phyloP scores from a whole-genome alignment of 176 grass and related monocot species.

The Oryza australiensis region DNA sequence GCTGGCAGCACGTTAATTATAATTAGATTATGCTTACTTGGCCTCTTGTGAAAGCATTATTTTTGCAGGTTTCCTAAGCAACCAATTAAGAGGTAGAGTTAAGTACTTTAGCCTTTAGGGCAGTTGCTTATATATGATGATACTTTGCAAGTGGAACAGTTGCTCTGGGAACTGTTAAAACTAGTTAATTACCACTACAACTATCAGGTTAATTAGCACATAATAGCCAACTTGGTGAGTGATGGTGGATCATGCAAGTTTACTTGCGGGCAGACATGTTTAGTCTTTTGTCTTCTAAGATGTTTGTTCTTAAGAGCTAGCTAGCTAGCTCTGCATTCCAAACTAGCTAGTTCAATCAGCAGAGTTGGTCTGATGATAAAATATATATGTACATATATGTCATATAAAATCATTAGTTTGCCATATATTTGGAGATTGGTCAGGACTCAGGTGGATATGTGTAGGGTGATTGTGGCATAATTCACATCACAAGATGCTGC shows the following conservation, averaged over 20 bases:
- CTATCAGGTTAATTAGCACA: background rate
- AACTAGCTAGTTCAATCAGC: background rate
- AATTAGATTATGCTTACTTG: slow-evolving; percentile 37
- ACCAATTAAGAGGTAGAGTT: slow-evolving; percentile 2
- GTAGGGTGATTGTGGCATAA: background rate
- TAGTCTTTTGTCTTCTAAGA: background rate
- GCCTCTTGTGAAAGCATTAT: slow-evolving; percentile 37
- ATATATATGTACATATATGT: background rate
- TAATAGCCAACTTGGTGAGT: slow-evolving; percentile 14
- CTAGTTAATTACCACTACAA: background rate
- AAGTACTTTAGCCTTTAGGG: background rate
- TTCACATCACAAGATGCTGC: background rate
- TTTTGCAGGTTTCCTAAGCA: slow-evolving; percentile 15
- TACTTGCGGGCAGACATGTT: slow-evolving; percentile 1
- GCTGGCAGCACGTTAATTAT: slow-evolving; percentile 57
- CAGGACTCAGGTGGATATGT: background rate
- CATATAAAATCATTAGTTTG: background rate
- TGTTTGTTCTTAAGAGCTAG: background rate
- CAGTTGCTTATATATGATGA: slow-evolving; percentile 26
- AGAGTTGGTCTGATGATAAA: background rate
- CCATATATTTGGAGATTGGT: background rate
- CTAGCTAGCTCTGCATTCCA: background rate
- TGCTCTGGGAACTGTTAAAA: background rate
- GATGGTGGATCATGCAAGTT: slow-evolving; percentile 20
- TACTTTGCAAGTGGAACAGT: slow-evolving; percentile 29